These are phyloP conservation scores for Chaetomium olivaceum DNA, from an alignment of 2,329 filamentous ascomycete genomes.

Conservation along the genomic window DNA sequence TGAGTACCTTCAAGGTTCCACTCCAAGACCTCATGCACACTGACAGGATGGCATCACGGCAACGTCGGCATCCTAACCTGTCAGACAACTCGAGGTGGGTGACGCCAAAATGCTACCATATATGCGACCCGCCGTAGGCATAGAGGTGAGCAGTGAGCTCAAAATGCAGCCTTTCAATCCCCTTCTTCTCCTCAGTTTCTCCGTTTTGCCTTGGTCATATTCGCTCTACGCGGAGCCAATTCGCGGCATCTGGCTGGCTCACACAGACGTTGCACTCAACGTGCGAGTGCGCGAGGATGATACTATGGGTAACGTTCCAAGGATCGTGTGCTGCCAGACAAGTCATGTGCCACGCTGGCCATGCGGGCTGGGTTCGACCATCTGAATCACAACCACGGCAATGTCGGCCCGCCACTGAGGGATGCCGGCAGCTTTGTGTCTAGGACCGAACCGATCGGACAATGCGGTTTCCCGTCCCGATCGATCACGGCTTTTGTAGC, in stretches of 20 bases:
- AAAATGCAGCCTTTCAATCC: neutral
- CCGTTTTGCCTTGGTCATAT: neutral
- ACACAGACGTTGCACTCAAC: neutral
- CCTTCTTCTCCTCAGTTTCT: too few relatives aligned
- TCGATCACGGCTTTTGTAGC: neutral
- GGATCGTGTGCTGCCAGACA: neutral
- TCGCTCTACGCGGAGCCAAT: neutral
- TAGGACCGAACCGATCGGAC: slow-evolving; percentile 15
- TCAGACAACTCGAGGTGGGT: too few relatives aligned
- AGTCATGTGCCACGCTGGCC: slow-evolving; percentile 13
- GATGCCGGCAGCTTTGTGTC: neutral
- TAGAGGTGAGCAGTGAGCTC: neutral
- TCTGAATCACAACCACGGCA: neutral
- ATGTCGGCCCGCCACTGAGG: neutral
- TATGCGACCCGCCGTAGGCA: neutral
- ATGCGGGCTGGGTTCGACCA: neutral
- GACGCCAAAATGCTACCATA: too few relatives aligned
- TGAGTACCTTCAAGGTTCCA: neutral
- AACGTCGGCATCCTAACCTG: neutral
- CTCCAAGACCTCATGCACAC: neutral
- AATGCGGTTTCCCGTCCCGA: slow-evolving; percentile 11
- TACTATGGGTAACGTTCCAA: neutral
- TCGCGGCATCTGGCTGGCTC: neutral
- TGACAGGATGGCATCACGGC: neutral
- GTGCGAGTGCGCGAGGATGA: neutral